Evolutionary conservation across 768 basidiomycete species (phyloP), one percentile per base, ranked within the genome.

Genomic region (Mycena capillaripes): DNA sequence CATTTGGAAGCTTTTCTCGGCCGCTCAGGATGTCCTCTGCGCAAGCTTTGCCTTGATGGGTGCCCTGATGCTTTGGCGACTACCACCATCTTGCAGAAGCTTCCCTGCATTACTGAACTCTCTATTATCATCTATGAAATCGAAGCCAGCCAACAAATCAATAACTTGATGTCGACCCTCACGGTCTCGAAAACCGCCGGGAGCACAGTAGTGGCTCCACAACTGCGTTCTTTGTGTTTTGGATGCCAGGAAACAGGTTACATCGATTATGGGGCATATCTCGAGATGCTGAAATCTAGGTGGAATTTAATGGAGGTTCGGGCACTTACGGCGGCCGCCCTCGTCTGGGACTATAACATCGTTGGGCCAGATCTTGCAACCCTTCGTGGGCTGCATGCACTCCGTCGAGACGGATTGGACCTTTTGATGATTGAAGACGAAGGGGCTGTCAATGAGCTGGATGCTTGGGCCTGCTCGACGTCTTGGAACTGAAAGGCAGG

Each of bases 381-480:
- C 11, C 46, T 55, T 2, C 2, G 5, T 9, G 59, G 34, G 2
- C 23, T 61, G 5, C 12, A 62, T 32, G 19, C 10, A 27, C 38
- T 69, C 10, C 59, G 67, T n/a, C 16, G 40, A 4, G 57, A 61
- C 9, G 67, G 67, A 32, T 32, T 69, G n/a, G 58, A 69, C n/a
- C 25, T 69, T 32, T 14, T 44, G 34, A 12, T 65, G 11, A 9
- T 27, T 2, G n/a, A 21, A 8, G 53, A 38, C 2, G 5, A 8
- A 3, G 38, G 38, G 17, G 64, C 36, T 9, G 0, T 3, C 12
- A 2, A 27, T 16, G 27, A 42, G 8, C 17, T 36, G 19, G 16
- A 32, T 27, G 16, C 8, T 29, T 56, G 52, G 64, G 3, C 4
- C 17, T 63, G 7, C 7, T 32, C 16, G 16, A 23, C 56, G 7